phyloP scores from a whole-genome alignment of 495 filamentous ascomycete genomes.

The Evernia prunastri region DNA sequence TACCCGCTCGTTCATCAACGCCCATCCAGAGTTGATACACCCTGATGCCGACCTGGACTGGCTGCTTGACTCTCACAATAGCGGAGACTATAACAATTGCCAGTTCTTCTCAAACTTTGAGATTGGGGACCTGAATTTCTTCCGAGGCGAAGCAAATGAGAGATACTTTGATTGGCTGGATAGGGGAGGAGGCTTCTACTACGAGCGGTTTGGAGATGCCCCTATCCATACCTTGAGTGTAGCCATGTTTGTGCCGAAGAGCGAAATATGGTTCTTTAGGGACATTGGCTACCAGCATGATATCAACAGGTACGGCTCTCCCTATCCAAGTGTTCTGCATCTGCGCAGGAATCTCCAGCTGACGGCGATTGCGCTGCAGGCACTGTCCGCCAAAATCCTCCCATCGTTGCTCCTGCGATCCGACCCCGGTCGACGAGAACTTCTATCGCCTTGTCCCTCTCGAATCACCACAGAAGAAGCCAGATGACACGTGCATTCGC shows the following conservation, averaged over 20 bases:
- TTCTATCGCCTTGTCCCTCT: conserved; percentile 47
- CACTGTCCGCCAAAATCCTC: conserved; percentile 32
- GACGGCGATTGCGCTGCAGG: conserved; percentile 12
- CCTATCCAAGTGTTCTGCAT: neutral
- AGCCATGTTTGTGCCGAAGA: conserved; percentile 39
- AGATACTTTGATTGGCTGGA: conserved; percentile 55
- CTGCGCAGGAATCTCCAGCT: neutral
- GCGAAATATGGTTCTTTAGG: conserved; percentile 41
- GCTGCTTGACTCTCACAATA: conserved; percentile 37
- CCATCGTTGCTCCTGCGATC: conserved; percentile 41
- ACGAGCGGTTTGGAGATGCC: conserved; percentile 58
- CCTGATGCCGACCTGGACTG: conserved; percentile 45
- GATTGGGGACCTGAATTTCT: conserved; percentile 55
- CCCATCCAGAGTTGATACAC: conserved; percentile 42
- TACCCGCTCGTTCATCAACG: conserved; percentile 41
- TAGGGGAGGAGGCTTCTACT: conserved; percentile 53
- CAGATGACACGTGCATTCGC: conserved; percentile 45
- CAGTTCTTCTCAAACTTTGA: conserved; percentile 59
- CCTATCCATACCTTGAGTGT: conserved; percentile 55
- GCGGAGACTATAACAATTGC: conserved; percentile 45
- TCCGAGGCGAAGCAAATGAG: conserved; percentile 48
- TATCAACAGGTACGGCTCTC: conserved; percentile 35
- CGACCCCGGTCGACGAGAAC: conserved; percentile 44
- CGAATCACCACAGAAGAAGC: conserved; percentile 47
- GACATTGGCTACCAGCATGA: conserved; percentile 51